Percentiles rank a stretch among this genome's conserved stretches.
Evolutionary conservation across 2,329 filamentous ascomycete species (phyloP).

Genomic region (Aureobasidium mangrovei): DNA sequence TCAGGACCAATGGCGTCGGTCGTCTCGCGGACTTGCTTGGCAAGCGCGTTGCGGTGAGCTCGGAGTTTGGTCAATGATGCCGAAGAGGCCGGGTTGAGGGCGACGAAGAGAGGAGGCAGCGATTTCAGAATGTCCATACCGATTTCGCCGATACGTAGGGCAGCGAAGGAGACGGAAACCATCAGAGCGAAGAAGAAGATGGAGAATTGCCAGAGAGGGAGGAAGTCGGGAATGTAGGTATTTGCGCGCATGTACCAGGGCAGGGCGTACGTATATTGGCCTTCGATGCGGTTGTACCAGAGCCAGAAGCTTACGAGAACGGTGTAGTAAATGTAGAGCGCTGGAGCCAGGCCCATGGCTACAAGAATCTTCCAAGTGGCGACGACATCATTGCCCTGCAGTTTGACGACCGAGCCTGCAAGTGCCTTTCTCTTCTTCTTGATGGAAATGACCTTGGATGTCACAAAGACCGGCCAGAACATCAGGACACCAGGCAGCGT

Average conservation of each 20-base stretch:
- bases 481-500: constrained; percentile 79
- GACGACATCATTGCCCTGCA: constrained; percentile 81
- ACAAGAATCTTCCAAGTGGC: constrained; percentile 90
- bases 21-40: constrained; percentile 73
- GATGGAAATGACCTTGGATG: constrained; percentile 71
- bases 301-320: constrained; percentile 66
- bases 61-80: constrained; percentile 77
- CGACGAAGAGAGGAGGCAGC: constrained; percentile 74
- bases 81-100: constrained; percentile 72
- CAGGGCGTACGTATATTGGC: constrained; percentile 27
- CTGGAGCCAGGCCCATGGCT: constrained; percentile 69
- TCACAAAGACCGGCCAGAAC: constrained; percentile 80
- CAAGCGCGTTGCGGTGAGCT: constrained; percentile 61
- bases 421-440: constrained; percentile 76
- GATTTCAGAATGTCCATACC: constrained; percentile 99
- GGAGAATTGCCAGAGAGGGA: constrained; percentile 71
- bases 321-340: constrained; percentile 76
- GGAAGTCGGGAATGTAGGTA: constrained; percentile 61
- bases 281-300: constrained; percentile 71
- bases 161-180: constrained; percentile 81
- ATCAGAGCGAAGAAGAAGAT: constrained; percentile 70
- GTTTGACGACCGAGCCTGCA: constrained; percentile 78
- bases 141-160: constrained; percentile 91
- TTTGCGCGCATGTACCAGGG: constrained; percentile 8
- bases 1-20: constrained; percentile 95